Evolutionary conservation across 768 basidiomycete species (phyloP), one percentile per base, ranked within the genome.

Genomic region (Hypholoma sublateritium): DNA sequence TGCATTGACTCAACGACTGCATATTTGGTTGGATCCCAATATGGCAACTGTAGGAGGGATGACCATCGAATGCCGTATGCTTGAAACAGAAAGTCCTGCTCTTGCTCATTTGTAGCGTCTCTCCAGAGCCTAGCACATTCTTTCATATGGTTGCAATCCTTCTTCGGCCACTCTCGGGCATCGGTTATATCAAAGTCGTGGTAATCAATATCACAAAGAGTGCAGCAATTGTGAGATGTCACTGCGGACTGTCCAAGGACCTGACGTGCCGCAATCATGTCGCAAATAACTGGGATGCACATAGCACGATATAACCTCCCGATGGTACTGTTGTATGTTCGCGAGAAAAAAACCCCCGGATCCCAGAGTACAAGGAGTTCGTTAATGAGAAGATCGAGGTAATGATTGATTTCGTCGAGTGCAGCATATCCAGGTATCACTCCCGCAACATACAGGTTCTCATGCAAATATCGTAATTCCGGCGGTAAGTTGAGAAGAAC

Each of bases 401-500:
- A 55, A 34, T 72, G 70, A 36, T 79, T 76, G 4, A 77, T 63
- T 28, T 73, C 61, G 0, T 67, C 42, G 0, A 66, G 55, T 0
- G 59, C 58, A 2, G 78, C 2, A 19, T 42, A 19, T 14, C 54
- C 45, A 12, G 54, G 54, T 13, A 55, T 55, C 3, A 55, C 25
- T 11, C 45, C 45, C 3, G 45, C 54, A 7, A 66, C 50, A 55
- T 66, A 77, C 55, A 79, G 62, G 50, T 79, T 78, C 50, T 77
- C 70, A 1, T 59, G 6, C 9, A 61, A 43, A 53, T 69, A 69
- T 14, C 64, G 66, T 34, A 68, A 45, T 32, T 60, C 45, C 1
- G 66, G 67, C 1, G 75, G 75, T 5, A 76, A 65, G 57, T 71
- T 76, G 5, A 74, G 51, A 42, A 65, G 71, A 8, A 65, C 58